Percentiles rank a stretch among this genome's conserved stretches.
Conservation (phyloP, 306 rosid genomes). For the Trifolium subterraneum region DNA sequence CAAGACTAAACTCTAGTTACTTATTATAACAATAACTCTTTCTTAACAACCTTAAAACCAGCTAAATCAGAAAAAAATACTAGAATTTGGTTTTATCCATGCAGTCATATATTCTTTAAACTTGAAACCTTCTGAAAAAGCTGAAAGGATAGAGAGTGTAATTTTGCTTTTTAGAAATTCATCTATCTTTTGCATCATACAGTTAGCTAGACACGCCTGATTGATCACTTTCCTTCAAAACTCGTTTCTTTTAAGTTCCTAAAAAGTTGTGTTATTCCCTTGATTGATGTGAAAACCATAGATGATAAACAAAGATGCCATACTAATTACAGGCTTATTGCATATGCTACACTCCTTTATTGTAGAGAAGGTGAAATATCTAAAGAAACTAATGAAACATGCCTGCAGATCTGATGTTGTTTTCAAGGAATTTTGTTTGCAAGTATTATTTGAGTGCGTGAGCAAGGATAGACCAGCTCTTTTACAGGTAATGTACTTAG, state of each 20-base stretch:
- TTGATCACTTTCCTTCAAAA: background rate
- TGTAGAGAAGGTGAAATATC: slow-evolving; percentile 28
- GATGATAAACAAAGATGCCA: slow-evolving; percentile 14
- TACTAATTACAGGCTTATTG: slow-evolving; percentile 24
- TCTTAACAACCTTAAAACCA: background rate
- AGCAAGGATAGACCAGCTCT: slow-evolving; percentile 98
- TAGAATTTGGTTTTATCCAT: background rate
- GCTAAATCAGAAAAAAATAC: background rate
- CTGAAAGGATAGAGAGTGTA: too few relatives aligned
- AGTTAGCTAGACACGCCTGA: slow-evolving; percentile 20
- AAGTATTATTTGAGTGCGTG: slow-evolving; percentile 96
- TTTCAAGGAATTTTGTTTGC: slow-evolving; percentile 99
- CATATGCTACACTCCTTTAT: slow-evolving; percentile 13
- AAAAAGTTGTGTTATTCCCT: slow-evolving; percentile 14
- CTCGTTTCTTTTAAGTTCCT: slow-evolving; percentile 5
- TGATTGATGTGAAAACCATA: slow-evolving; percentile 14
- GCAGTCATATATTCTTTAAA: background rate
- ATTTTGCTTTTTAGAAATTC: background rate
- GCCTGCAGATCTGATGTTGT: slow-evolving; percentile 79
- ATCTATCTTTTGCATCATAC: slow-evolving; percentile 20
- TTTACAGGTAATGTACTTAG: slow-evolving; percentile 68
- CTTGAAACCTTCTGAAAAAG: too few relatives aligned
- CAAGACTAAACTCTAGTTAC: background rate
- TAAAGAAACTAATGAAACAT: slow-evolving; percentile 32
- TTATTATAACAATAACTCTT: background rate